Evolutionary conservation across 2,329 filamentous ascomycete genomes (phyloP).

Genomic region (Aspergillus versicolor): DNA sequence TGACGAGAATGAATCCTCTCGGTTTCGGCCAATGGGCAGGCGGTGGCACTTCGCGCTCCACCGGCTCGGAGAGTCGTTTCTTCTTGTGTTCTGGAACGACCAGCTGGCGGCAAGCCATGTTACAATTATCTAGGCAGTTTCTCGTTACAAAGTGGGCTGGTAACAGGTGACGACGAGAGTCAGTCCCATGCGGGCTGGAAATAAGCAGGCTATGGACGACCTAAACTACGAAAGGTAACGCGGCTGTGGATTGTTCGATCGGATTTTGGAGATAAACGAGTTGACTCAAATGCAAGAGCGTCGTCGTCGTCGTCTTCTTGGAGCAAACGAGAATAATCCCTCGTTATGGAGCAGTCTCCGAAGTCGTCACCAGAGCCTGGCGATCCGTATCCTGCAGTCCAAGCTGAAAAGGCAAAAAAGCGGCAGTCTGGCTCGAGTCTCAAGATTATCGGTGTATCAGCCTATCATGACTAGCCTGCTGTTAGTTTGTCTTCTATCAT

Average conservation of each 20-base stretch:
- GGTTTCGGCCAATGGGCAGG: background rate
- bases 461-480: background rate
- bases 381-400: background rate
- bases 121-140: background rate
- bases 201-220: background rate
- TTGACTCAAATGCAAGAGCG: background rate
- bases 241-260: background rate
- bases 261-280: background rate
- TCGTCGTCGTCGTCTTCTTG: background rate
- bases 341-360: background rate
- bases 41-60: constrained; percentile 1
- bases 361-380: background rate
- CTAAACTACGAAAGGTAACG: background rate
- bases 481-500: background rate
- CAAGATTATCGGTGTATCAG: background rate
- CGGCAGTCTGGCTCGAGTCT: background rate
- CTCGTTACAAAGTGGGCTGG: background rate
- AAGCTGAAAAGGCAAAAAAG: background rate
- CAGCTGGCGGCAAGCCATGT: constrained; percentile 5
- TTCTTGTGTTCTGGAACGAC: constrained; percentile 10
- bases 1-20: background rate
- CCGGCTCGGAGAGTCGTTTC: constrained; percentile 1
- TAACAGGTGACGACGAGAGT: background rate
- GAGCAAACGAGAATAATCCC: background rate
- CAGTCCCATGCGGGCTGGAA: background rate